Percentiles rank a stretch among this genome's conserved stretches.
Conservation (phyloP, 23 red algal genomes). For the Gracilaria caudata region DNA sequence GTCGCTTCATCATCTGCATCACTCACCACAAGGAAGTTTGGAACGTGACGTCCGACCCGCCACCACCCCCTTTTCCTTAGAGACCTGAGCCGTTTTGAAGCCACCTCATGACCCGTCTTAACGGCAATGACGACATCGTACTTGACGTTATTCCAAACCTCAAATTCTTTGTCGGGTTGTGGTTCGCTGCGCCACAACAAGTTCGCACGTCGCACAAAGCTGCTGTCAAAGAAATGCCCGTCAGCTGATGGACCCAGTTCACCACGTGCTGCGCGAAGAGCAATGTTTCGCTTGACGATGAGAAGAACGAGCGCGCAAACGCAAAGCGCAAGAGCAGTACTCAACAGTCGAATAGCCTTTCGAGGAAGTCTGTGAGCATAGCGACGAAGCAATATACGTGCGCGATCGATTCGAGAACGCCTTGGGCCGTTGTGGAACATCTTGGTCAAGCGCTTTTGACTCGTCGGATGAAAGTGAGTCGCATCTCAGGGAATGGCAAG, state of each 20-base stretch:
- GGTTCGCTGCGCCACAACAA: not conserved
- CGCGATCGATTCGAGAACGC: not conserved
- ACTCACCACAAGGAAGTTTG: slow-evolving; percentile 62
- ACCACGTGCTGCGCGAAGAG: not conserved
- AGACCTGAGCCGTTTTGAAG: slow-evolving; percentile 41
- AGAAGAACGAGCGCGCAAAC: not conserved
- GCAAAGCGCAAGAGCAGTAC: not conserved
- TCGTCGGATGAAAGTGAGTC: not conserved
- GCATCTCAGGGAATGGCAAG: not conserved
- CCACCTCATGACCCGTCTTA: slow-evolving; percentile 80
- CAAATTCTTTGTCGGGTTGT: not conserved
- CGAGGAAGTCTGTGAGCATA: not conserved
- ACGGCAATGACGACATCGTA: slow-evolving; percentile 68
- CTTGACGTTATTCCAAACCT: slow-evolving; percentile 55
- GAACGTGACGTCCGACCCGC: slow-evolving; percentile 59
- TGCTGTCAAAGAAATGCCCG: not conserved
- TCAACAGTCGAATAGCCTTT: not conserved
- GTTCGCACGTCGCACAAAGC: not conserved
- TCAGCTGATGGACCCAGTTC: not conserved
- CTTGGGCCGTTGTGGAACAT: not conserved
- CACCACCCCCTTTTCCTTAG: slow-evolving; percentile 53
- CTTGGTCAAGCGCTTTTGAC: not conserved
- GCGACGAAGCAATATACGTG: not conserved
- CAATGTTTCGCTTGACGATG: not conserved
- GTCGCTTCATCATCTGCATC: slow-evolving; percentile 31